Evolutionary conservation across 192 early-diverging fungal species (phyloP), one percentile per base, ranked within the genome.

Genomic region (Entophlyctis helioformis): DNA sequence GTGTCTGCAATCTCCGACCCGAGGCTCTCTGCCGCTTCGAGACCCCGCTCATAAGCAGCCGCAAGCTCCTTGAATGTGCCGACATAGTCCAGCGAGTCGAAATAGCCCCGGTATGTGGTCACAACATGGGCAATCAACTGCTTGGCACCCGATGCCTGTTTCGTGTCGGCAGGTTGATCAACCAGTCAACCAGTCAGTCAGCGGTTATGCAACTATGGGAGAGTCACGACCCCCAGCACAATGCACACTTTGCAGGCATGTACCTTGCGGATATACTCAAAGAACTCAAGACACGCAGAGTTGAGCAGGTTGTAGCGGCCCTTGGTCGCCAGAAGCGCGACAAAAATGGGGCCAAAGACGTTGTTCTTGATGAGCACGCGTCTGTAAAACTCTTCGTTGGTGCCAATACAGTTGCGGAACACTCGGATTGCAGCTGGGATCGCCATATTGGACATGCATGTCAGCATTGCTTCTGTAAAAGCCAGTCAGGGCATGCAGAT

Each of bases 271-370:
- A 96, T 80, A 60, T 76, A 85, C 20, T 83, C 84, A 50, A 96
- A 83, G 33, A 96, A 63, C 44, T 93, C 89, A 28, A 92, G 69
- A 53, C 85, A 92, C 1, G 93, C 84, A 5, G 91, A 92, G 44
- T 91, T 86, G 15, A 90, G 49, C 23, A 94, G 59, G 48, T 94
- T 94, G 42, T 91, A 80, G 28, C 67, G 69, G 40, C 77, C 72
- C 27, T 79, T 62, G 1, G 80, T 80, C 18, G 70, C 67, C 11
- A 74, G 24, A 32, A 87, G 70, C 16, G 76, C 53, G 5, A 64
- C 62, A 41, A 91, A 56, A 21, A 88, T 67, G 16, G 78, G 67
- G 26, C 74, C 77, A 34, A 91, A 66, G 20, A 87, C 60, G 46
- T 84, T 71, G 39, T 83, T 65, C 28, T 87, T 80, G 31, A 88